phyloP scores from a whole-genome alignment of 2,329 filamentous ascomycete species.

The Chalara sp. region DNA sequence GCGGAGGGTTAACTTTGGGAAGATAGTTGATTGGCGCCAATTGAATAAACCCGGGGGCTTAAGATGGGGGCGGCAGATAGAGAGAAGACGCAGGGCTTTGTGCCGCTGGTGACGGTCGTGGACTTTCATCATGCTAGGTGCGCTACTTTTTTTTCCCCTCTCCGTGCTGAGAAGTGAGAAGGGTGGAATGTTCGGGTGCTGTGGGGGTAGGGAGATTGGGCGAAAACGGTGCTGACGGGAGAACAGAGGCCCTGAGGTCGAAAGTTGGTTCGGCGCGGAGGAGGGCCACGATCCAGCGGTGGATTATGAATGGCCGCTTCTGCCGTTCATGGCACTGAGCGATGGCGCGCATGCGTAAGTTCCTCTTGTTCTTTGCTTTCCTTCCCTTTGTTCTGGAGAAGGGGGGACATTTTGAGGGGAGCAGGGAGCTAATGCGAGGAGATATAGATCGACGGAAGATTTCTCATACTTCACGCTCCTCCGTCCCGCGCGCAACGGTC shows the following conservation, averaged over 20 bases:
- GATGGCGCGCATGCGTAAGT: conserved; percentile 89
- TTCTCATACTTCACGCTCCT: conserved; percentile 97
- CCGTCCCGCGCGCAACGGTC: conserved; percentile 46
- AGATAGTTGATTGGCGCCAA: no score
- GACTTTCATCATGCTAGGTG: conserved; percentile 74
- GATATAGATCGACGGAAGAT: conserved; percentile 72
- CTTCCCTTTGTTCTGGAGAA: no score
- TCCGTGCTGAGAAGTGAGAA: not conserved
- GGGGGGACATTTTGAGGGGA: not conserved
- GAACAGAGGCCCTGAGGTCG: conserved; percentile 75
- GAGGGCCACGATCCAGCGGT: conserved; percentile 71
- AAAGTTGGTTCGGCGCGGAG: conserved; percentile 77
- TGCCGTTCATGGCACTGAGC: conserved; percentile 95
- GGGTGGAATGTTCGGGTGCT: not conserved
- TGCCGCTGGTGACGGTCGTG: conserved; percentile 70
- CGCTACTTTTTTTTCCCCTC: conserved; percentile 7
- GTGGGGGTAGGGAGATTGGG: conserved; percentile 1
- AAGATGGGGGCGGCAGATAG: conserved; percentile 13
- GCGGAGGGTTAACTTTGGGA: no score
- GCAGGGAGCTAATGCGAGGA: conserved; percentile 2
- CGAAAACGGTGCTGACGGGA: conserved; percentile 4
- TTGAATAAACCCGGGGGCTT: no score
- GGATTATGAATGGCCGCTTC: conserved; percentile 82
- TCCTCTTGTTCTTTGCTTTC: not conserved
- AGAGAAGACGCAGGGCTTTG: conserved; percentile 35